Base-by-base conservation (phyloP, 2,329 filamentous ascomycete genomes). In the Colletotrichum liriopes region DNA sequence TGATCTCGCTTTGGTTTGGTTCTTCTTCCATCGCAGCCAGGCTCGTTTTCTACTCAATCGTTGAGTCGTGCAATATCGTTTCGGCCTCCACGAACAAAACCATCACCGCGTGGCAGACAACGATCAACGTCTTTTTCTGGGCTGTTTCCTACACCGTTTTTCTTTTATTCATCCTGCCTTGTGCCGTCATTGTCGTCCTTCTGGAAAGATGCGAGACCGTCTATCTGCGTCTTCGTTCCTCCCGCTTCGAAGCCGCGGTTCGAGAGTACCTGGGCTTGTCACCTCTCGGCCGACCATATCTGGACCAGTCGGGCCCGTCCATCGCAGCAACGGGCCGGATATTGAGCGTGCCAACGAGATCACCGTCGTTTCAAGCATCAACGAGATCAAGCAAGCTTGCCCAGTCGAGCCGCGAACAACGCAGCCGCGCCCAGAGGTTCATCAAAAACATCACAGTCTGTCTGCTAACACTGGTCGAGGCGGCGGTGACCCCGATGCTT, bases 231-330 rank as follows among this genome's bases (percentile, higher is more conserved):
- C 63, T 71, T 71, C 67, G 29, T 67, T 71, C 55, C 67, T 67
- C 2, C 67, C 67, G 26, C 47, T 29, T 18, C 67, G 63, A 47
- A 67, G 39, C 55, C 62, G 67, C 32, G 45, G 54, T 39, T 59
- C 67, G 16, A 45, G 62, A 20, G 23, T 12, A 41, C 26, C 65
- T 47, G 35, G 41, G 5, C 20, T 14, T 3, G 12, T 16, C 54
- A 12, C 47, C 29, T 29, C 32, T 14, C 54, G 64, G 23, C 68
- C 64, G 16, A 37, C 41, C 26, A 84, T 84, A 35, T 84, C 82
- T 11, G 76, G 66, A 23, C 83, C 82, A 1, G 73, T 83, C 47
- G 83, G 82, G 0, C 82, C 82, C 11, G 76, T 84, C 73, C 82
- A 79, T 71, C 82, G 77, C 74, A 82, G 78, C 11, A 78, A 80